These are phyloP conservation scores for Botryotinia convoluta DNA, from an alignment of 2,329 filamentous ascomycete species.

Conservation along the genomic window DNA sequence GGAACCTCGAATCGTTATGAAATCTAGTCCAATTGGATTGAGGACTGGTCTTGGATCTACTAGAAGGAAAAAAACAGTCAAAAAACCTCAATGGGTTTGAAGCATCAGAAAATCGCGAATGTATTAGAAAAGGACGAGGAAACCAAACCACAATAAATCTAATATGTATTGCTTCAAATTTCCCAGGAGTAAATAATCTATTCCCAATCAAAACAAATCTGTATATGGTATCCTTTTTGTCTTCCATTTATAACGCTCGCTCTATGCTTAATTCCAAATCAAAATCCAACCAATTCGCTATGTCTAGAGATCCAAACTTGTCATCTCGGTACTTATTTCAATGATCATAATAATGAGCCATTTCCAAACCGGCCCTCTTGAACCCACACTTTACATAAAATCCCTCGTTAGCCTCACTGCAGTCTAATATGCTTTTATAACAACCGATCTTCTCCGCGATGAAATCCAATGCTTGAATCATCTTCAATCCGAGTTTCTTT, in stretches of 20 bases:
- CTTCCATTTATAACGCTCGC: constrained; percentile 9
- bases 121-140: background rate
- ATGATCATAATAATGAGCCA: constrained; percentile 81
- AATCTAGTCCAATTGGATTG: constrained; percentile 1
- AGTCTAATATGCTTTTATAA: constrained; percentile 97
- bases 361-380: constrained; percentile 85
- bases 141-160: background rate
- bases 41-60: background rate
- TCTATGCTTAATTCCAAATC: constrained; percentile 3
- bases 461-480: constrained; percentile 90
- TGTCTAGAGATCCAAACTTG: background rate
- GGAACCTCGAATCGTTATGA: background rate
- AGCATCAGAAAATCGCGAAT: background rate
- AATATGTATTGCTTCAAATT: background rate
- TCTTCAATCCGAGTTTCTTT: constrained; percentile 88
- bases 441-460: constrained; percentile 87
- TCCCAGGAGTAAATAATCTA: background rate
- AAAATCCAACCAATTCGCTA: background rate
- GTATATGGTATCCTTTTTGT: background rate
- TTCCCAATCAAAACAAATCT: background rate
- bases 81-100: constrained; percentile 8
- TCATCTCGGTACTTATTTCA: background rate
- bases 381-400: constrained; percentile 99
- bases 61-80: background rate
- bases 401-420: constrained; percentile 91